Evolutionary conservation across 805 yeast genomes (phyloP).

Genomic region (Pichia thaimueangensis): DNA sequence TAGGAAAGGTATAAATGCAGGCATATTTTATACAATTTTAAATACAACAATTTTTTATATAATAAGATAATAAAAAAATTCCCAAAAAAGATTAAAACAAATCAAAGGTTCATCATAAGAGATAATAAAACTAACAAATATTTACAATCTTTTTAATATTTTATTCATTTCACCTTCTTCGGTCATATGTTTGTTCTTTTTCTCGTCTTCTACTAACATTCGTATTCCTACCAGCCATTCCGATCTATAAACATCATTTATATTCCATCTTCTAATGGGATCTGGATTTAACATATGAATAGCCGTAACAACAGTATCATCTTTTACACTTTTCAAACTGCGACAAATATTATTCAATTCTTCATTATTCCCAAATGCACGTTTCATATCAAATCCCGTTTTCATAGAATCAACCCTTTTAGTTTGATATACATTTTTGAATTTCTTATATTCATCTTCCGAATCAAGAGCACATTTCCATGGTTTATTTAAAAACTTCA

Average conservation of each 20-base stretch:
- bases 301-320: slow-evolving; percentile 12
- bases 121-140: no score
- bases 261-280: slow-evolving; percentile 17
- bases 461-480: slow-evolving; percentile 38
- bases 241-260: slow-evolving; percentile 18
- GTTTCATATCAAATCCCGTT: slow-evolving; percentile 19
- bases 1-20: no score
- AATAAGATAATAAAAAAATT: no score
- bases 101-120: no score
- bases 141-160: no score
- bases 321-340: slow-evolving; percentile 12
- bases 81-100: no score
- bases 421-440: slow-evolving; percentile 13
- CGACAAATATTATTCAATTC: slow-evolving; percentile 5
- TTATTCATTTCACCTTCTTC: no score
- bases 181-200: slow-evolving; percentile 5
- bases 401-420: slow-evolving; percentile 12
- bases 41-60: no score
- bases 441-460: slow-evolving; percentile 23
- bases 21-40: no score
- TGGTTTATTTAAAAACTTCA: slow-evolving; percentile 39
- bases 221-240: slow-evolving; percentile 30
- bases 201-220: slow-evolving; percentile 15
- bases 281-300: slow-evolving; percentile 29
- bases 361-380: slow-evolving; percentile 5